These are phyloP conservation scores for Phytophthora palmivora DNA, from an alignment of 352 stramenopile genomes.

Conservation along the genomic window DNA sequence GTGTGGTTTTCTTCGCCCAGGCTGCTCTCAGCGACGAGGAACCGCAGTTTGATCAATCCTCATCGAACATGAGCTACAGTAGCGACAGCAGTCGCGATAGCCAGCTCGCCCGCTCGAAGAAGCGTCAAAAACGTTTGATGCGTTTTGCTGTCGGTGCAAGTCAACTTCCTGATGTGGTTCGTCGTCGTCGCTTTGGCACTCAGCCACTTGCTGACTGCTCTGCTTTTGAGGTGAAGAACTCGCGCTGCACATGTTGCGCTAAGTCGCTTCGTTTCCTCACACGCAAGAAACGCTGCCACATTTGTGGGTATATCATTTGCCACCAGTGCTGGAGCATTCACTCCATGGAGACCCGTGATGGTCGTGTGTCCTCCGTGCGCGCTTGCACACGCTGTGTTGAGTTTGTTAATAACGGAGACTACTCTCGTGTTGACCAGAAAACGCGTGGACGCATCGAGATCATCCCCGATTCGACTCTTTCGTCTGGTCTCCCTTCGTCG, in stretches of 20 bases:
- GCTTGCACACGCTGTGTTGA: constrained; percentile 61
- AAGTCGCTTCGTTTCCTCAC: constrained; percentile 48
- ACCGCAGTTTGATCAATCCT: constrained; percentile 33
- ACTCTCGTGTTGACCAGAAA: constrained; percentile 44
- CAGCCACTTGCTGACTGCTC: constrained; percentile 59
- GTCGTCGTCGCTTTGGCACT: constrained; percentile 59
- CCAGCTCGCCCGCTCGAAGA: constrained; percentile 30
- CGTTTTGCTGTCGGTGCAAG: constrained; percentile 43
- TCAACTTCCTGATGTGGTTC: constrained; percentile 55
- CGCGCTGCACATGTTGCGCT: constrained; percentile 63
- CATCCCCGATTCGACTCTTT: constrained; percentile 19
- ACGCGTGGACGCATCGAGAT: constrained; percentile 34
- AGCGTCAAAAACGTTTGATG: constrained; percentile 47
- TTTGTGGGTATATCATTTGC: constrained; percentile 51
- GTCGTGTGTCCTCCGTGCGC: constrained; percentile 47
- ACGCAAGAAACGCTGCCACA: constrained; percentile 46
- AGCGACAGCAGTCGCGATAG: constrained; percentile 21
- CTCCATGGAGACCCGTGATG: constrained; percentile 38
- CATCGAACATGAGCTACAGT: constrained; percentile 24
- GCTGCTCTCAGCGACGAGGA: constrained; percentile 20
- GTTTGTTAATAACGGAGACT: constrained; percentile 62
- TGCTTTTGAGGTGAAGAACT: constrained; percentile 57
- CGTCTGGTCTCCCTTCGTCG: constrained; percentile 6
- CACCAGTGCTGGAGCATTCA: constrained; percentile 50
- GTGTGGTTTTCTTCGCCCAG: constrained; percentile 50